Evolutionary conservation across 2,329 filamentous ascomycete species (phyloP).

Genomic region (Geosmithia flava): DNA sequence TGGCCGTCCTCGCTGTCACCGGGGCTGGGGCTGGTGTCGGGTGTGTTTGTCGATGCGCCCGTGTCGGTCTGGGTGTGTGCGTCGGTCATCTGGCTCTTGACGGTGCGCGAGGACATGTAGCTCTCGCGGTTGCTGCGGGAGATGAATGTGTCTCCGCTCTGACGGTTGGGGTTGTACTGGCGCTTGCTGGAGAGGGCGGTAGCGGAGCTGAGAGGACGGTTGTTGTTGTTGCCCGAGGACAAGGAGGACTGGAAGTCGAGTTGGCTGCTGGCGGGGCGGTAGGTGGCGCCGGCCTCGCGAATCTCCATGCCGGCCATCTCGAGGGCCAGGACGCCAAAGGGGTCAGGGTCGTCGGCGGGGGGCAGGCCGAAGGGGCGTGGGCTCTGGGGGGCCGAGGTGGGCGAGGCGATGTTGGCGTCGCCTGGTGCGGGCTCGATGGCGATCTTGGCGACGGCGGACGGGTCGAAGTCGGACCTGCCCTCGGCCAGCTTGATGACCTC

Average conservation of each 20-base stretch:
- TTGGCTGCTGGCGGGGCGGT: conserved; percentile 61
- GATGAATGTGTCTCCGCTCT: conserved; percentile 55
- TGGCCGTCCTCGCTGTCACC: conserved; percentile 40
- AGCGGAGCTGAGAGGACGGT: not conserved
- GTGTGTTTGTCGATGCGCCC: conserved; percentile 24
- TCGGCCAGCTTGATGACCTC: conserved; percentile 84
- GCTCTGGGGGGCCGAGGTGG: conserved; percentile 14
- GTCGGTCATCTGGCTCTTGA: conserved; percentile 59
- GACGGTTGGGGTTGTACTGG: conserved; percentile 36
- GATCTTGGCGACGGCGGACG: conserved; percentile 49
- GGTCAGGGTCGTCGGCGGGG: conserved; percentile 71
- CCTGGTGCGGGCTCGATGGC: conserved; percentile 60
- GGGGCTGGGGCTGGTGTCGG: conserved; percentile 41
- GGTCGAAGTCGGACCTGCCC: conserved; percentile 65
- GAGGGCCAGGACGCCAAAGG: conserved; percentile 81
- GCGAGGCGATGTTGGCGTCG: conserved; percentile 49
- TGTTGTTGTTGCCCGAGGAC: conserved; percentile 22
- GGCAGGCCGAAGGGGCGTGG: conserved; percentile 62
- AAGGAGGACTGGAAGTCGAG: conserved; percentile 77
- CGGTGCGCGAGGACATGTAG: conserved; percentile 60
- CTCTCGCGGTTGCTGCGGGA: conserved; percentile 57
- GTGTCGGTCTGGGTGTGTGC: conserved; percentile 48
- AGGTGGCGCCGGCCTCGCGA: conserved; percentile 64
- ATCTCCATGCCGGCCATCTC: conserved; percentile 85
- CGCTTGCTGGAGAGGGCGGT: conserved; percentile 42